Evolutionary conservation across 495 filamentous ascomycete species (phyloP).

Genomic region (Pseudoneurospora amorphoporcata): DNA sequence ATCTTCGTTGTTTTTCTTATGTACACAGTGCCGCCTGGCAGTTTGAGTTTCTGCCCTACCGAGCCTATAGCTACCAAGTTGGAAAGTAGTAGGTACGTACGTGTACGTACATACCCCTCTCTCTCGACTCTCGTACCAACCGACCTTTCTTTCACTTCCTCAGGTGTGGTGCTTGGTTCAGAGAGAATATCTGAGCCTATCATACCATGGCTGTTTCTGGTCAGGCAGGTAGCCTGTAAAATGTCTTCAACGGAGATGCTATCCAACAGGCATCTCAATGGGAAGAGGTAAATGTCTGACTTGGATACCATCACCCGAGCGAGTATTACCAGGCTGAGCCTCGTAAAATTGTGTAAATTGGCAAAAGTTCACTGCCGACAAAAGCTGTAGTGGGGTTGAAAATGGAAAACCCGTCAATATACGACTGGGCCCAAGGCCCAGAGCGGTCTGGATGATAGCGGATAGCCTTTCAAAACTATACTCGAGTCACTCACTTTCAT

Average conservation of each 20-base stretch:
- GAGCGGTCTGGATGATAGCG: neutral
- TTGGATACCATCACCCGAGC: neutral
- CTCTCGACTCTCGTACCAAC: neutral
- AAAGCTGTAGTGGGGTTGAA: neutral
- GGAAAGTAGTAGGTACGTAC: neutral
- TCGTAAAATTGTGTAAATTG: neutral
- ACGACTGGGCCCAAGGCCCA: neutral
- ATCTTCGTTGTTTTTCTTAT: neutral
- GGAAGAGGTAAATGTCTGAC: neutral
- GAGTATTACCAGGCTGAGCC: neutral
- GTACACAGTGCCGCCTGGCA: neutral
- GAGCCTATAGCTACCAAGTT: neutral
- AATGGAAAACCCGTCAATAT: neutral
- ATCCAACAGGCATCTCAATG: neutral
- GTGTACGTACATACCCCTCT: neutral
- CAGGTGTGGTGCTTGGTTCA: neutral
- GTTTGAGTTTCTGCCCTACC: neutral
- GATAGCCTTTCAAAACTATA: neutral
- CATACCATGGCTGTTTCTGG: neutral
- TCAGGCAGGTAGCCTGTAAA: neutral
- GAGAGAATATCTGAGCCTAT: neutral
- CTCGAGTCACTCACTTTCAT: neutral
- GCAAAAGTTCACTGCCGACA: neutral
- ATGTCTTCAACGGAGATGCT: neutral
- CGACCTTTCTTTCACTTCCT: neutral